phyloP scores from a whole-genome alignment of 768 basidiomycete species.

The Xerocomellus chrysenteron region DNA sequence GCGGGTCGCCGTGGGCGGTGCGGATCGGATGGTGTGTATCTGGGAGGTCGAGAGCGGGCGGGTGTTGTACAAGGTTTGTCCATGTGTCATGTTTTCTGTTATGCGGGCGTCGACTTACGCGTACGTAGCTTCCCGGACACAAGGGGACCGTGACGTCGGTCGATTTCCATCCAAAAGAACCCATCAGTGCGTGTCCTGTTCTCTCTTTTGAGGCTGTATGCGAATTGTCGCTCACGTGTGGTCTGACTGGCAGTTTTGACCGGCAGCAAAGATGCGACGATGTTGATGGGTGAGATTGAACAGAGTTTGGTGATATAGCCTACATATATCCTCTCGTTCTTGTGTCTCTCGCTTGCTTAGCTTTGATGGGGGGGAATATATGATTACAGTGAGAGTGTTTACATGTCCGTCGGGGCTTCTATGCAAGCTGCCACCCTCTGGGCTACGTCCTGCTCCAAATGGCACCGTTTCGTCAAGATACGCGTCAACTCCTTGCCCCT shows the following conservation, averaged over 20 bases:
- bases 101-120: neutral
- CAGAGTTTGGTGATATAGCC: constrained; percentile 49
- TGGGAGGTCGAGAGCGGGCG: constrained; percentile 83
- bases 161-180: constrained; percentile 95
- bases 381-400: constrained; percentile 2
- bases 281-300: constrained; percentile 91
- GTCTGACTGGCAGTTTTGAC: constrained; percentile 64
- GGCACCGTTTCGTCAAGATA: constrained; percentile 26
- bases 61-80: constrained; percentile 72
- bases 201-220: neutral
- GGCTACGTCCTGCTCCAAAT: constrained; percentile 22
- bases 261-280: constrained; percentile 88
- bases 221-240: constrained; percentile 2
- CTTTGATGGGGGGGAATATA: neutral
- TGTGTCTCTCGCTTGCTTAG: neutral
- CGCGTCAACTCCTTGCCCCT: constrained; percentile 21
- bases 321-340: neutral
- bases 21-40: constrained; percentile 81
- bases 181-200: constrained; percentile 67
- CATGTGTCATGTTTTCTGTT: neutral
- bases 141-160: constrained; percentile 93
- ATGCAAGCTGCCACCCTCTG: constrained; percentile 24
- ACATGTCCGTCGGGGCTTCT: constrained; percentile 10
- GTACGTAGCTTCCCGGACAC: constrained; percentile 83
- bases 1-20: constrained; percentile 87